A percentile compares a stretch with the other conserved stretches of the same genome.
Evolutionary conservation across 805 yeast genomes (phyloP).

Genomic region (Barnettozyma populi): DNA sequence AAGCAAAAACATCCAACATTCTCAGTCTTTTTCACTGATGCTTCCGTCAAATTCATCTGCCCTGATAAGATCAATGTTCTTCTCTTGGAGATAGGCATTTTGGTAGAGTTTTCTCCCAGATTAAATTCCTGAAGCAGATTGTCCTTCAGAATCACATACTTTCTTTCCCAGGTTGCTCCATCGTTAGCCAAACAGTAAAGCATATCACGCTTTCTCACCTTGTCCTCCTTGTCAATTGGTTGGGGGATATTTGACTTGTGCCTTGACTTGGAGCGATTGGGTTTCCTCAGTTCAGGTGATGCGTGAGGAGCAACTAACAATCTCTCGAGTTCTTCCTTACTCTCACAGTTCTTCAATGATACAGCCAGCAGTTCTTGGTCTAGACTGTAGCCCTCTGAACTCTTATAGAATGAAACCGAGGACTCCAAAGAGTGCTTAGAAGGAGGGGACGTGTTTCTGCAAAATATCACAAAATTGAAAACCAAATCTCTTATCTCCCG

Average conservation of each 20-base stretch:
- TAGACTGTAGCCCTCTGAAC: neutral
- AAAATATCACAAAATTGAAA: slow-evolving; percentile 8
- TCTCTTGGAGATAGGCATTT: neutral
- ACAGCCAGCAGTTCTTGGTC: neutral
- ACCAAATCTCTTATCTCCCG: slow-evolving; percentile 16
- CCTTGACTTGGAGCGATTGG: neutral
- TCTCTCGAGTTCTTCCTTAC: neutral
- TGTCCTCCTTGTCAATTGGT: slow-evolving; percentile 4
- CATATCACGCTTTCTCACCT: slow-evolving; percentile 35
- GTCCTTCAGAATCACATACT: slow-evolving; percentile 73
- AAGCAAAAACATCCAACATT: slow-evolving; percentile 46
- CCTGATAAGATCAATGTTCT: neutral
- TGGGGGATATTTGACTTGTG: neutral
- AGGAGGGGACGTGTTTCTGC: neutral
- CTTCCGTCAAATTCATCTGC: slow-evolving; percentile 67
- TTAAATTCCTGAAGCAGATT: slow-evolving; percentile 40
- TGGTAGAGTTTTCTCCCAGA: neutral
- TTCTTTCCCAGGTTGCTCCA: slow-evolving; percentile 73
- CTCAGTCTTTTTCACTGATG: slow-evolving; percentile 47
- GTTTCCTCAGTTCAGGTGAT: no score
- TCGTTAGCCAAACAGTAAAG: slow-evolving; percentile 46
- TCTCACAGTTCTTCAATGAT: neutral
- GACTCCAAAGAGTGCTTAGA: neutral
- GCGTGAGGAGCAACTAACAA: neutral
- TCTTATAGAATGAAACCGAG: neutral